Percentiles rank a stretch among this genome's conserved stretches.
phyloP scores from a whole-genome alignment of 1,139 yeast species.

The Candida glucosophila region DNA sequence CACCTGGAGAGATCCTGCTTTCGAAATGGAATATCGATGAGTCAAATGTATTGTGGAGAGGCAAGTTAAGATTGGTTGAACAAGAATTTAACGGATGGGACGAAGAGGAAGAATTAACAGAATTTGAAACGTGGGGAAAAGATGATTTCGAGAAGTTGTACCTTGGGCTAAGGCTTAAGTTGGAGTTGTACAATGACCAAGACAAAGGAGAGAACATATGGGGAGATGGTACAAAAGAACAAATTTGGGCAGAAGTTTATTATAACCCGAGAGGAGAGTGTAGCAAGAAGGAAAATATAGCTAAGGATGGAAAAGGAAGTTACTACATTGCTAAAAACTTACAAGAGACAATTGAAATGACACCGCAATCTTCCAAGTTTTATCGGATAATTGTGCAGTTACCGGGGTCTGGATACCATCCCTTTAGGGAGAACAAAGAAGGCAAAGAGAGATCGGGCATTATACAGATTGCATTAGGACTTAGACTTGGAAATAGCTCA shows the following conservation, averaged over 20 bases:
- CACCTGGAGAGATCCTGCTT: slow-evolving; percentile 21
- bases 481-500: slow-evolving; percentile 20
- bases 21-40: slow-evolving; percentile 19
- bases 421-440: slow-evolving; percentile 6
- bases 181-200: no score
- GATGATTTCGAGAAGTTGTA: slow-evolving; percentile 4
- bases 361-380: slow-evolving; percentile 18
- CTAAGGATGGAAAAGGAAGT: no score
- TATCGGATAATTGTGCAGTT: slow-evolving; percentile 31
- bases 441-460: slow-evolving; percentile 2
- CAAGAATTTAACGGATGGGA: slow-evolving; percentile 18
- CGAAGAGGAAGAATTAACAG: slow-evolving; percentile 1
- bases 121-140: no score
- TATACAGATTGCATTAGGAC: slow-evolving; percentile 30
- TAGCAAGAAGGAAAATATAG: slow-evolving; percentile 3
- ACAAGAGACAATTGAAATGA: slow-evolving; percentile 23
- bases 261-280: slow-evolving; percentile 21
- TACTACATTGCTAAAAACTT: slow-evolving; percentile 18
- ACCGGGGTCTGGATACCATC: slow-evolving; percentile 29
- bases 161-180: slow-evolving; percentile 21
- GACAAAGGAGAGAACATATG: slow-evolving; percentile 30
- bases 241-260: slow-evolving; percentile 38
- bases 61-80: slow-evolving; percentile 24
- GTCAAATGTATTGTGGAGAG: slow-evolving; percentile 24
- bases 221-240: slow-evolving; percentile 10